A percentile compares a stretch with the other conserved stretches of the same genome.
phyloP scores from a whole-genome alignment of 257 asterid genomes.

The Jacaranda mimosifolia region DNA sequence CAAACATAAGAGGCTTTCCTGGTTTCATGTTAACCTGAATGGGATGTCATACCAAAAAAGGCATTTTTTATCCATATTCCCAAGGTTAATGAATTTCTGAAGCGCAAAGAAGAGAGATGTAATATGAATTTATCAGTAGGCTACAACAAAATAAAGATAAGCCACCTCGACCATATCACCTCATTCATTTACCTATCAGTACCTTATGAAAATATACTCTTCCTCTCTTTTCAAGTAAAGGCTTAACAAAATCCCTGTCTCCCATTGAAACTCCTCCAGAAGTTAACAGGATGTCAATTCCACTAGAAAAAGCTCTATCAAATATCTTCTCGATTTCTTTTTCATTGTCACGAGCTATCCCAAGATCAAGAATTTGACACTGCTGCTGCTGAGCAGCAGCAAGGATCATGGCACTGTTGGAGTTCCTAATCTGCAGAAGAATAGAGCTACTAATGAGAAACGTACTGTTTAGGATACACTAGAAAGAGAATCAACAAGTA shows the following conservation, averaged over 20 bases:
- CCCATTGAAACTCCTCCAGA: conserved; percentile 99
- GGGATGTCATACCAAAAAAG: conserved; percentile 31
- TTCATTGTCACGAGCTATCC: conserved; percentile 82
- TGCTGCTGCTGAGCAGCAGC: conserved; percentile 76
- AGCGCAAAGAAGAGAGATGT: conserved; percentile 1
- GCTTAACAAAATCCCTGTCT: conserved; percentile 93
- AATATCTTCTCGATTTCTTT: conserved; percentile 66
- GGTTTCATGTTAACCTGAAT: conserved; percentile 92
- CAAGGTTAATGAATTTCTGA: conserved; percentile 20
- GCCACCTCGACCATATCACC: conserved; percentile 18
- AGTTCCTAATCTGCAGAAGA: conserved; percentile 85
- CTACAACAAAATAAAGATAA: conserved; percentile 19
- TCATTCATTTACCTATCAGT: conserved; percentile 21
- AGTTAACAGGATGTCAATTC: conserved; percentile 77
- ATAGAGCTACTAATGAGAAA: conserved; percentile 16
- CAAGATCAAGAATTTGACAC: conserved; percentile 89
- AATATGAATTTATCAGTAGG: conserved; percentile 9
- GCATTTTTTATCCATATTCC: not conserved
- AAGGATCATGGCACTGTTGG: conserved; percentile 96
- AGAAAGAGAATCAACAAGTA: conserved; percentile 19
- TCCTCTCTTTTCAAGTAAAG: conserved; percentile 86
- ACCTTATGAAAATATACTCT: conserved; percentile 83
- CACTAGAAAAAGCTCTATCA: conserved; percentile 76
- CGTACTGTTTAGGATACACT: conserved; percentile 17
- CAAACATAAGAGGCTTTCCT: conserved; percentile 95